Base-by-base conservation (phyloP, 31 red algal genomes). In the Asparagopsis taxiformis region DNA sequence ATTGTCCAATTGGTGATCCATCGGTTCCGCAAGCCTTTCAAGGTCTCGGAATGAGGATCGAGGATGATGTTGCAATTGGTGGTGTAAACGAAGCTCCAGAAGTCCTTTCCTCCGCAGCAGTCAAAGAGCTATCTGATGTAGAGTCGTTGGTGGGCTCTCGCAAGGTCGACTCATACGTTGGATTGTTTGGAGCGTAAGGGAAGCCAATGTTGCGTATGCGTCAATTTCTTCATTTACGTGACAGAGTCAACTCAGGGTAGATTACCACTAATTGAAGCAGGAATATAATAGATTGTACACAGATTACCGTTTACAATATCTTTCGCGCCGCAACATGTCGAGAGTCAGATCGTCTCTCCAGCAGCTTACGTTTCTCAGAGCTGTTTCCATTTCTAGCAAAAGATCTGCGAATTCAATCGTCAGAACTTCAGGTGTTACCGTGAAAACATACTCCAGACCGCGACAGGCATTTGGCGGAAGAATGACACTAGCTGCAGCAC, bases 11-110 rank as follows among this genome's bases (percentile, higher is more conserved):
- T 8, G 81, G 74, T 1, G 84, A 95, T 49, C 51, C 26, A 59
- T 67, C 63, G 8, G 84, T 64, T 13, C 85, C 92, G 48, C 59
- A 64, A 32, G 59, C 48, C 6, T 95, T 84, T 68, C 62, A 84
- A 33, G 85, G 85, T 25, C 55, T 95, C 34, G 92, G 92, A 48
- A 95, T 95, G 79, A 53, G 92, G 52, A 78, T 95, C 68, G 92
- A 95, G 65, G 92, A 95, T 68, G 92, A 95, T 74, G 71, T 95
- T 72, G 68, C 90, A 29, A 68, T 95, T 0, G 71, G 60, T 56
- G 60, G 62, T 53, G 38, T 55, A 15, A 70, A 52, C 23, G 0
- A 36, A 31, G 44, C 59, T n/a, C 68, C 71, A 48, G 71, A 76
- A 46, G 80, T 88, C 51, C 38, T 88, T 28, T 79, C 73, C 28